Percentiles rank a stretch among this genome's conserved stretches.
Evolutionary conservation across 2,329 filamentous ascomycete species (phyloP).

Genomic region (Cladosporium oxysporum): DNA sequence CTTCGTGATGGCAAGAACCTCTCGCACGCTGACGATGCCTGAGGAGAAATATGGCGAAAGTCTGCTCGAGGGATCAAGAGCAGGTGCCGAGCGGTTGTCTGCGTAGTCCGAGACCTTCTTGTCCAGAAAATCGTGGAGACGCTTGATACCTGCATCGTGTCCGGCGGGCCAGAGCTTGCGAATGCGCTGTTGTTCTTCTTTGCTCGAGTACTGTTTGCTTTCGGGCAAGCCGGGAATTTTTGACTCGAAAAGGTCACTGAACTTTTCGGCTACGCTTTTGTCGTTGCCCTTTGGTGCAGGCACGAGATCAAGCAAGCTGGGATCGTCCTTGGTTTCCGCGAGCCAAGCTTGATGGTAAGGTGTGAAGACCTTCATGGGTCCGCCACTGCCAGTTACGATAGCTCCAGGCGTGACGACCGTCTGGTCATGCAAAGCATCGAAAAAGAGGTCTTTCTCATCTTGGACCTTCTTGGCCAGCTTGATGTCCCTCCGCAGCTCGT

Average conservation of each 20-base stretch:
- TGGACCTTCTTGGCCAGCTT: constrained; percentile 42
- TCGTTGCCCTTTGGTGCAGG: constrained; percentile 48
- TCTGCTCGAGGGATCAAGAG: constrained; percentile 44
- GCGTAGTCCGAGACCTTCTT: constrained; percentile 43
- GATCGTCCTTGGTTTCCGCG: constrained; percentile 43
- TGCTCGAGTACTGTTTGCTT: constrained; percentile 43
- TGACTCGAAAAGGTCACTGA: constrained; percentile 60
- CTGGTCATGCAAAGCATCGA: constrained; percentile 52
- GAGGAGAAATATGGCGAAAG: constrained; percentile 50
- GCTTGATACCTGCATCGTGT: constrained; percentile 44
- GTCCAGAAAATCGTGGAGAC: constrained; percentile 44
- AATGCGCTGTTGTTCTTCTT: constrained; percentile 44
- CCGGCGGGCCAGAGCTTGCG: constrained; percentile 50
- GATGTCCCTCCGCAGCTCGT: constrained; percentile 69
- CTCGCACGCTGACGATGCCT: constrained; percentile 48
- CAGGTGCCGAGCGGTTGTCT: constrained; percentile 45
- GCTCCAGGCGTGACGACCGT: constrained; percentile 50
- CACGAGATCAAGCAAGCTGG: constrained; percentile 46
- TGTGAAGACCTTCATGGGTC: constrained; percentile 55
- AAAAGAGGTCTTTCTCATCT: constrained; percentile 39
- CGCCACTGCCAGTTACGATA: constrained; percentile 45
- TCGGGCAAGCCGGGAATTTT: constrained; percentile 42
- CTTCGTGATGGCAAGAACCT: constrained; percentile 45
- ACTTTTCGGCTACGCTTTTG: constrained; percentile 47
- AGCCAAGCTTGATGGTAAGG: constrained; percentile 54